phyloP scores from a whole-genome alignment of 768 basidiomycete genomes.

The Kwoniella heveanensis region DNA sequence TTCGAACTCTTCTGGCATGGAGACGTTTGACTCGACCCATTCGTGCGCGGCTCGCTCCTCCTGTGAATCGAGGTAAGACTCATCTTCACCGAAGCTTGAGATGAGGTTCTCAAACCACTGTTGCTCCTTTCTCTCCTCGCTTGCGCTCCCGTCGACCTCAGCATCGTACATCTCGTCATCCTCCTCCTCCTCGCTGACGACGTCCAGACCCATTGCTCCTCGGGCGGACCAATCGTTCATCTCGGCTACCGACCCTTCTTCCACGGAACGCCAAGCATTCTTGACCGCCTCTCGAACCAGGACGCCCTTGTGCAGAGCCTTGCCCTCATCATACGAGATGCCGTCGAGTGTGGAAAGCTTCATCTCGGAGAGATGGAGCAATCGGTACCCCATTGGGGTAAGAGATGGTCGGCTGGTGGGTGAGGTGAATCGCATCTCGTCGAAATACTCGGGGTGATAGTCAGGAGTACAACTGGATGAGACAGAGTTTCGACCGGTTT shows the following conservation, averaged over 20 bases:
- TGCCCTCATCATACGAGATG: constrained; percentile 29
- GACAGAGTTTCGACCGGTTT: not conserved
- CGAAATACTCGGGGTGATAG: not conserved
- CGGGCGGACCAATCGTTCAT: constrained; percentile 35
- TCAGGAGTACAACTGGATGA: not conserved
- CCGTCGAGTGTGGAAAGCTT: constrained; percentile 41
- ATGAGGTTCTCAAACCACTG: constrained; percentile 48
- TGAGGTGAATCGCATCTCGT: constrained; percentile 43
- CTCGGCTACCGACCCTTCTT: constrained; percentile 28
- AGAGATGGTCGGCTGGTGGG: constrained; percentile 30
- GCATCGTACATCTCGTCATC: constrained; percentile 2
- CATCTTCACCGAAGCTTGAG: constrained; percentile 38
- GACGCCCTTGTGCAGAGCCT: constrained; percentile 33
- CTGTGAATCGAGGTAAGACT: constrained; percentile 3
- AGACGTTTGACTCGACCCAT: constrained; percentile 39
- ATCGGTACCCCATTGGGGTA: constrained; percentile 43
- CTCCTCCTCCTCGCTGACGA: constrained; percentile 45
- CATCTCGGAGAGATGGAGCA: constrained; percentile 43
- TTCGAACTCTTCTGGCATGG: constrained; percentile 22
- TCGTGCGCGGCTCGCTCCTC: constrained; percentile 22
- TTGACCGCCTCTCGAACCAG: constrained; percentile 40
- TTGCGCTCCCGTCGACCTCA: not conserved
- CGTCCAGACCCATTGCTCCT: constrained; percentile 43
- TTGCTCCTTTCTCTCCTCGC: constrained; percentile 17
- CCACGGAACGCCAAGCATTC: constrained; percentile 47